phyloP scores from a whole-genome alignment of 2,329 filamentous ascomycete genomes.

The Aspergillus latus region DNA sequence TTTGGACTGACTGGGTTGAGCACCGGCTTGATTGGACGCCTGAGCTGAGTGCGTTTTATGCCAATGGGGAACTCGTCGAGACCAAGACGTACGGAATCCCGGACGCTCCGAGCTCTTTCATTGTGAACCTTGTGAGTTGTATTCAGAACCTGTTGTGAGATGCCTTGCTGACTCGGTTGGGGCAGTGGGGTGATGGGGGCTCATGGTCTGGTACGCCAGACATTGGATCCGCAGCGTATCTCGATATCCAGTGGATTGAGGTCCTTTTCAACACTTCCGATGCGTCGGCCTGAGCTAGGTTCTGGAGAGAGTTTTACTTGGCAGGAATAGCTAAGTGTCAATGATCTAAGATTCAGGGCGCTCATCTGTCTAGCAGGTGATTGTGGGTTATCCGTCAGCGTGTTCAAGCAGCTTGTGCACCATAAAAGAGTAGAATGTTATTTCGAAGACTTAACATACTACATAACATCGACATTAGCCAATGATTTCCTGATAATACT shows the following conservation, averaged over 20 bases:
- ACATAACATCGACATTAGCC: too few relatives aligned
- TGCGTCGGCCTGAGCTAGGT: too few relatives aligned
- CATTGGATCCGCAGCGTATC: slow-evolving; percentile 1
- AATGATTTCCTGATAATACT: too few relatives aligned
- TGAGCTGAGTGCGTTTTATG: slow-evolving; percentile 4
- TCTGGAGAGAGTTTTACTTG: too few relatives aligned
- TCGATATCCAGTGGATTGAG: slow-evolving; percentile 8
- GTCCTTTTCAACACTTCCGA: slow-evolving; percentile 1
- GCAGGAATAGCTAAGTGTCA: too few relatives aligned
- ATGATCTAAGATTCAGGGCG: too few relatives aligned
- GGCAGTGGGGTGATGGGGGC: slow-evolving; percentile 6
- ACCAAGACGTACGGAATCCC: slow-evolving; percentile 8
- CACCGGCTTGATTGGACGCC: slow-evolving; percentile 7
- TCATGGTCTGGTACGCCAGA: neutral
- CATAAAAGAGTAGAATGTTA: too few relatives aligned
- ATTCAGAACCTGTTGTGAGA: neutral
- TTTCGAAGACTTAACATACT: too few relatives aligned
- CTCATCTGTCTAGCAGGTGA: too few relatives aligned
- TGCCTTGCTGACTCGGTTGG: neutral
- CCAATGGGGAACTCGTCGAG: neutral
- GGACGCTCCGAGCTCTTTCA: neutral
- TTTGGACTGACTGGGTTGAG: slow-evolving; percentile 6
- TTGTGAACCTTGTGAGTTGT: slow-evolving; percentile 5
- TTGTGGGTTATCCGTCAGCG: too few relatives aligned
- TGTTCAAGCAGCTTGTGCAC: too few relatives aligned